These are phyloP conservation scores for Globisporangium splendens DNA, from an alignment of 352 stramenopile species.

Conservation along the genomic window DNA sequence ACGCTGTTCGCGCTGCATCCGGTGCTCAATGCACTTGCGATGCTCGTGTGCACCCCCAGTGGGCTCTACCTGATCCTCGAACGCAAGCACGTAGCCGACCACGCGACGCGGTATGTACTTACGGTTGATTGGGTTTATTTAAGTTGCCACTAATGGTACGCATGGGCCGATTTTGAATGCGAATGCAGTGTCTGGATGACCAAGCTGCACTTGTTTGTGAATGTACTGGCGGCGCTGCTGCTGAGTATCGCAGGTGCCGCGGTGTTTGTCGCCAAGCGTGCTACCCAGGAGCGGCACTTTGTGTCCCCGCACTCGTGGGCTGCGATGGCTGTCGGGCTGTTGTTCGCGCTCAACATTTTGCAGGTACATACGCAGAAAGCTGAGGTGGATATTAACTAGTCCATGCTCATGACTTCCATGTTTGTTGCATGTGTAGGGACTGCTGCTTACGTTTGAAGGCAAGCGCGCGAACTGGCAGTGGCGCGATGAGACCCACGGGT, in stretches of 20 bases:
- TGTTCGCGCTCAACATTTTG: constrained; percentile 65
- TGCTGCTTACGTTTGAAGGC: constrained; percentile 62
- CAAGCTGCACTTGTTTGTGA: constrained; percentile 53
- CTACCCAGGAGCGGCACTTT: constrained; percentile 30
- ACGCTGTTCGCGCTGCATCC: constrained; percentile 57
- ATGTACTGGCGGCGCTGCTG: constrained; percentile 34
- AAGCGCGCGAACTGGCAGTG: constrained; percentile 57
- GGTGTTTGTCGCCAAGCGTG: constrained; percentile 38
- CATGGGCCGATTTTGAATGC: constrained; percentile 1
- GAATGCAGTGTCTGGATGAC: constrained; percentile 42
- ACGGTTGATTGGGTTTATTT: background rate
- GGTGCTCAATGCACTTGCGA: constrained; percentile 44
- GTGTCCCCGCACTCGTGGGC: constrained; percentile 50
- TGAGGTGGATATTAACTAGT: too few relatives aligned
- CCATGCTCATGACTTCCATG: too few relatives aligned
- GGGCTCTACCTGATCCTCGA: constrained; percentile 56
- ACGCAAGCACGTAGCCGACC: constrained; percentile 35
- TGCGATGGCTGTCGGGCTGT: constrained; percentile 39
- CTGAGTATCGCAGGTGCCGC: constrained; percentile 30
- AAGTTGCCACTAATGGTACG: background rate
- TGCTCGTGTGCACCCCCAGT: constrained; percentile 52
- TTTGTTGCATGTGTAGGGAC: constrained; percentile 16
- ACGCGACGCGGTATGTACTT: constrained; percentile 32
- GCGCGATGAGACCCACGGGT: constrained; percentile 67
- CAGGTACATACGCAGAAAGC: constrained; percentile 19